phyloP scores from a whole-genome alignment of 306 rosid species.

The Styphnolobium japonicum region DNA sequence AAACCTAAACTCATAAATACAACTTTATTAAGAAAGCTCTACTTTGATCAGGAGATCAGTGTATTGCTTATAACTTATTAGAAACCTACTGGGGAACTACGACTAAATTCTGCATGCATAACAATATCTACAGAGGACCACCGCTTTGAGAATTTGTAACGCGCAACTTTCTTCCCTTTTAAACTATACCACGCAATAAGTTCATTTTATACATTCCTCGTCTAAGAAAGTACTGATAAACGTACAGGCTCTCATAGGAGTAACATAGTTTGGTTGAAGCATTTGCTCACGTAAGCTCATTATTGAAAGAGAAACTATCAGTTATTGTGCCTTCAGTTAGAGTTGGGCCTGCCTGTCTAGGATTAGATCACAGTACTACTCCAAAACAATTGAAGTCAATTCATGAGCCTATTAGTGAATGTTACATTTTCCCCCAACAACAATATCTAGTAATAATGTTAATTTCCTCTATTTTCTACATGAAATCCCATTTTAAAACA shows the following conservation, averaged over 20 bases:
- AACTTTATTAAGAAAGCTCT: background rate
- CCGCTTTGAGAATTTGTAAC: background rate
- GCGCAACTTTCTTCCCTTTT: background rate
- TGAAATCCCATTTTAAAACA: background rate
- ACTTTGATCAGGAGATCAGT: background rate
- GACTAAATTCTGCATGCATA: background rate
- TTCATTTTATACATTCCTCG: background rate
- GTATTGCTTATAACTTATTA: background rate
- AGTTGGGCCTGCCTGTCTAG: background rate
- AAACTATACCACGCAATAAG: background rate
- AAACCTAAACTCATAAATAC: background rate
- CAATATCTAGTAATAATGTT: background rate
- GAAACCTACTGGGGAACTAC: background rate
- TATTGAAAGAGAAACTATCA: constrained; percentile 1
- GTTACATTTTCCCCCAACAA: background rate
- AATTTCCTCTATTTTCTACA: background rate
- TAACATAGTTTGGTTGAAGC: constrained; percentile 20
- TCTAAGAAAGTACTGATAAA: background rate
- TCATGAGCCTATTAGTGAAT: background rate
- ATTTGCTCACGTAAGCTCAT: constrained; percentile 20
- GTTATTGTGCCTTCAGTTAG: background rate
- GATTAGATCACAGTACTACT: background rate
- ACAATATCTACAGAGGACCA: background rate
- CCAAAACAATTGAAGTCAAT: background rate
- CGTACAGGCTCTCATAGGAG: background rate